These are phyloP conservation scores for Letharia lupina DNA, from an alignment of 495 filamentous ascomycete species.

Conservation along the genomic window DNA sequence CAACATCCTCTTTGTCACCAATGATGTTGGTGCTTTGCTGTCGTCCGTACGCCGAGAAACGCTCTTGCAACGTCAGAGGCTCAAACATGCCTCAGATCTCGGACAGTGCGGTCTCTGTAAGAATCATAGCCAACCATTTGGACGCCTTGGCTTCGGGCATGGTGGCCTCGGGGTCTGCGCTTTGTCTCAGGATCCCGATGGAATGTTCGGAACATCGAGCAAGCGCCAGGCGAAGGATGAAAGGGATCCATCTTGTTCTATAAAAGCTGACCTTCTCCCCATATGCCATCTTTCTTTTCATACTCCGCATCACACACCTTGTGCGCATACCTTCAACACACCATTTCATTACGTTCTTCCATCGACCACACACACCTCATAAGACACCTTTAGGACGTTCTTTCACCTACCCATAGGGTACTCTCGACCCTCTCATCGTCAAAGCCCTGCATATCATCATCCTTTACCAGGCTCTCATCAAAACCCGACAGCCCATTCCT, in stretches of 20 bases:
- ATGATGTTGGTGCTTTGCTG: neutral
- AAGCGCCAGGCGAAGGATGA: too few relatives aligned
- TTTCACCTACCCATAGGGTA: neutral
- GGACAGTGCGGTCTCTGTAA: neutral
- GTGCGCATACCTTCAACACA: neutral
- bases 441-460: too few relatives aligned
- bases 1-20: neutral
- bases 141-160: neutral
- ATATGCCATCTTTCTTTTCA: too few relatives aligned
- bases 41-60: neutral
- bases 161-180: neutral
- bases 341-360: neutral
- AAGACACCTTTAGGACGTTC: neutral
- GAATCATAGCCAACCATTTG: neutral
- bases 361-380: neutral
- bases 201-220: neutral
- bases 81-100: neutral
- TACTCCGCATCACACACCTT: neutral
- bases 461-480: too few relatives aligned
- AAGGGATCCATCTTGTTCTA: too few relatives aligned
- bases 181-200: neutral
- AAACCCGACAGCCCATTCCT: too few relatives aligned
- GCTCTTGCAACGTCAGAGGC: neutral
- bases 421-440: neutral
- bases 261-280: too few relatives aligned